Percentiles rank a stretch among this genome's conserved stretches.
Conservation (phyloP, 139 green algal species). For the Volvox africanus region DNA sequence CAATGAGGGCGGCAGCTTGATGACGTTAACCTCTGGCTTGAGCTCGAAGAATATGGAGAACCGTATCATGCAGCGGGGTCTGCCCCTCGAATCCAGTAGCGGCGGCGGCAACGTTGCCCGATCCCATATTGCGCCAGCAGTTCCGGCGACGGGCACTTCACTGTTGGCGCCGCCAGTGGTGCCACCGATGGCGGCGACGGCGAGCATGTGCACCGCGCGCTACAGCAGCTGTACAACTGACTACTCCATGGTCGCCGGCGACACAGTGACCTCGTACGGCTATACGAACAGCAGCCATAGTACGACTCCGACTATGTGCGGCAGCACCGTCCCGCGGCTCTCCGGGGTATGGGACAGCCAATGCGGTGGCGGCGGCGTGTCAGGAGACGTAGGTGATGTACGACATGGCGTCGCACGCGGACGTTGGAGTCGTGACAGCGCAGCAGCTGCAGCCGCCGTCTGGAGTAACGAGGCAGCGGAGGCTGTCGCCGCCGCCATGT, state of each 20-base stretch:
- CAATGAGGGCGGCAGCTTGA: neutral
- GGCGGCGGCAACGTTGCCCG: neutral
- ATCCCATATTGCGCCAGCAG: neutral
- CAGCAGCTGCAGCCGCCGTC: slow-evolving; percentile 1
- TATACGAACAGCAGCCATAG: neutral
- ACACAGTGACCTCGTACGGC: neutral
- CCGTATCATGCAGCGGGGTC: neutral
- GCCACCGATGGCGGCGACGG: neutral
- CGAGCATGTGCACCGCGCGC: neutral
- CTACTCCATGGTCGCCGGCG: neutral
- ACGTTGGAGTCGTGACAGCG: slow-evolving; percentile 37
- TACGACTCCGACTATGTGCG: neutral
- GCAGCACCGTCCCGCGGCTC: neutral
- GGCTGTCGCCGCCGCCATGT: slow-evolving; percentile 21
- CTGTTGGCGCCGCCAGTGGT: neutral
- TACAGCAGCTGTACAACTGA: neutral
- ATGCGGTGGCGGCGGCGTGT: neutral
- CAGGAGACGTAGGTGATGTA: neutral
- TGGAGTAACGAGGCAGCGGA: slow-evolving; percentile 34
- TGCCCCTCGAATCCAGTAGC: slow-evolving; percentile 8
- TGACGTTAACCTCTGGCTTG: neutral
- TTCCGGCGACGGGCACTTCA: no score
- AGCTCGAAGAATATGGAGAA: neutral
- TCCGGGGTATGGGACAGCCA: neutral
- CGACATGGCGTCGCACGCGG: neutral